Conservation (phyloP, 2,329 filamentous ascomycete species). For the Gnomoniopsis sp. region DNA sequence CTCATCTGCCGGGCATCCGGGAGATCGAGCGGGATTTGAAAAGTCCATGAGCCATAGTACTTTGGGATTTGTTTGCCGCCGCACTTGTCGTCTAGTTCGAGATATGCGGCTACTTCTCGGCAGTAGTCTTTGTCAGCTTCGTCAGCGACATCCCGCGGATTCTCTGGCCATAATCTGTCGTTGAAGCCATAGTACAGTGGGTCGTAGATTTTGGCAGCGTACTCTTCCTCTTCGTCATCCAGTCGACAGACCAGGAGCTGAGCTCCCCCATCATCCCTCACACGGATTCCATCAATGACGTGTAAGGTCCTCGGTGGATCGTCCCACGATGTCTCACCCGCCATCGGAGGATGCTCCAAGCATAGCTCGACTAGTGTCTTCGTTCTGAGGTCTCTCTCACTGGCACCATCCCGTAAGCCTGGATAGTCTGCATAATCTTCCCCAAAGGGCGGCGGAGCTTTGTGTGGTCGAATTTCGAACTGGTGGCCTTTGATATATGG, state of each 20-base stretch:
- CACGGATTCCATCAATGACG: background rate
- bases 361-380: background rate
- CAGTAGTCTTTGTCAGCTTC: background rate
- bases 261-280: background rate
- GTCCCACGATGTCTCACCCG: background rate
- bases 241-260: background rate
- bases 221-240: background rate
- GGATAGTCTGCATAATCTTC: background rate
- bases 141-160: background rate
- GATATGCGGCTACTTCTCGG: background rate
- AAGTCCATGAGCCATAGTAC: constrained; percentile 1
- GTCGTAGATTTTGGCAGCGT: background rate
- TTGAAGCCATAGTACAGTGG: constrained; percentile 3
- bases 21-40: background rate
- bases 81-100: background rate
- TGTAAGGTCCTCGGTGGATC: background rate
- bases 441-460: background rate
- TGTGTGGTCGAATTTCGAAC: background rate
- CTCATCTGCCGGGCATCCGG: background rate
- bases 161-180: background rate
- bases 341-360: background rate
- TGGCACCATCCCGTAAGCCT: background rate
- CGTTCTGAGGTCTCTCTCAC: background rate
- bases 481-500: background rate
- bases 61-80: background rate